Conservation (phyloP, 495 filamentous ascomycete genomes). For the Xylaria longipes region DNA sequence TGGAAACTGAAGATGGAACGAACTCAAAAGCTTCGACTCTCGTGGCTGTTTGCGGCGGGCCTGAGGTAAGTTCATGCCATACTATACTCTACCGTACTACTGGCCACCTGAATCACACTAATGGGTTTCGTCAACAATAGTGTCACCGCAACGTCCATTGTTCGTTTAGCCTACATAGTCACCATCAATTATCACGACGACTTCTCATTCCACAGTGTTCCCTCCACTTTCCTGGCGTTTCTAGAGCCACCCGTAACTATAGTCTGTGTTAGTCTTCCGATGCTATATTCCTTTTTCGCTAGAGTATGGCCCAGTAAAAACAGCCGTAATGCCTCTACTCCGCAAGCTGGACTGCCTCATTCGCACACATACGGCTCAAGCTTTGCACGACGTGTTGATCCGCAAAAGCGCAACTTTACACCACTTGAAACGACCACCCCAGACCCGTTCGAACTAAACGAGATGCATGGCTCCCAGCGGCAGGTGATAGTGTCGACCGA, state of each 20-base stretch:
- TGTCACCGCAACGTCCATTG: slow-evolving; percentile 19
- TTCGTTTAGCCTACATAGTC: slow-evolving; percentile 23
- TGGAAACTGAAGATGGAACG: slow-evolving; percentile 27
- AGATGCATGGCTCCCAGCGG: slow-evolving; percentile 11
- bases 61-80: slow-evolving; percentile 8
- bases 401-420: slow-evolving; percentile 13
- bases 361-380: slow-evolving; percentile 13
- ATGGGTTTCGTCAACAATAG: background rate
- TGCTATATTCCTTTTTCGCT: slow-evolving; percentile 20
- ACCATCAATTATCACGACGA: slow-evolving; percentile 28
- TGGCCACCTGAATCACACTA: background rate
- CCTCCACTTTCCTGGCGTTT: slow-evolving; percentile 19
- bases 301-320: slow-evolving; percentile 6
- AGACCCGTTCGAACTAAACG: slow-evolving; percentile 26
- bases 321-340: slow-evolving; percentile 1
- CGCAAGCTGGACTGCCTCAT: background rate
- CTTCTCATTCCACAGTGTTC: slow-evolving; percentile 26
- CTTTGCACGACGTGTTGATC: slow-evolving; percentile 14
- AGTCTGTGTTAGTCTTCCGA: slow-evolving; percentile 24
- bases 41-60: slow-evolving; percentile 19
- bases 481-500: slow-evolving; percentile 20
- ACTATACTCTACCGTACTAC: background rate
- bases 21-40: slow-evolving; percentile 25
- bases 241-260: slow-evolving; percentile 22
- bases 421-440: slow-evolving; percentile 6